Evolutionary conservation across 2,329 filamentous ascomycete species (phyloP).

Genomic region (Fusarium napiforme): DNA sequence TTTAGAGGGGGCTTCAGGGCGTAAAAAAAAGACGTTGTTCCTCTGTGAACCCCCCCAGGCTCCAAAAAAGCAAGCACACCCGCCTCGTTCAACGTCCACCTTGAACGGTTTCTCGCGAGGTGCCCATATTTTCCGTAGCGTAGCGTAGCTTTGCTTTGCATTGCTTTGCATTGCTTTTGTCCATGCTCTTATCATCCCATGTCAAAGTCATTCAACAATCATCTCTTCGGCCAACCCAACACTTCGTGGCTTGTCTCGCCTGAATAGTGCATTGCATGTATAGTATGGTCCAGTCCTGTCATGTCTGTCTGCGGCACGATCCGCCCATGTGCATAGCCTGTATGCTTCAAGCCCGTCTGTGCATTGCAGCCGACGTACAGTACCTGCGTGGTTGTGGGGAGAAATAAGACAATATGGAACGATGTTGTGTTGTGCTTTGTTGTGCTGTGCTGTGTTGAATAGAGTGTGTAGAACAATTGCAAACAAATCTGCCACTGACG

Average conservation of each 20-base stretch:
- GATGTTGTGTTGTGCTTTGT: not conserved
- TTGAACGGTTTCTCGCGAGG: not conserved
- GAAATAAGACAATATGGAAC: conserved; percentile 16
- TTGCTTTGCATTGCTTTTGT: not conserved
- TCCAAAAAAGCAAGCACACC: conserved; percentile 2
- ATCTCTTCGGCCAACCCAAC: not conserved
- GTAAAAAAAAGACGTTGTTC: conserved; percentile 5
- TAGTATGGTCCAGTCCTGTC: not conserved
- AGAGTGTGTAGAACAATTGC: conserved; percentile 5
- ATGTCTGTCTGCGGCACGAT: conserved; percentile 22
- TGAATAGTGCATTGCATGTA: conserved; percentile 19
- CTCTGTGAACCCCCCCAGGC: not conserved
- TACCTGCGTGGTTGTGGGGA: conserved; percentile 32
- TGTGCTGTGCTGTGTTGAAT: conserved; percentile 6
- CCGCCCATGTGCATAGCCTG: conserved; percentile 22
- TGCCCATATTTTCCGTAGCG: not conserved
- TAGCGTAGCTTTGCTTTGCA: not conserved
- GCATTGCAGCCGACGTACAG: conserved; percentile 19
- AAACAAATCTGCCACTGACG: conserved; percentile 24
- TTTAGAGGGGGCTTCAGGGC: conserved; percentile 19
- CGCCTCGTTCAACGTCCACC: not conserved
- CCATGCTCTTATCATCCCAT: conserved; percentile 10
- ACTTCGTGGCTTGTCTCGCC: conserved; percentile 19
- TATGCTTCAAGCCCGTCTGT: conserved; percentile 16
- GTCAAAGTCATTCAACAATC: not conserved